Evolutionary conservation across 2,329 filamentous ascomycete genomes (phyloP).

Genomic region (Emericellopsis cladophorae): DNA sequence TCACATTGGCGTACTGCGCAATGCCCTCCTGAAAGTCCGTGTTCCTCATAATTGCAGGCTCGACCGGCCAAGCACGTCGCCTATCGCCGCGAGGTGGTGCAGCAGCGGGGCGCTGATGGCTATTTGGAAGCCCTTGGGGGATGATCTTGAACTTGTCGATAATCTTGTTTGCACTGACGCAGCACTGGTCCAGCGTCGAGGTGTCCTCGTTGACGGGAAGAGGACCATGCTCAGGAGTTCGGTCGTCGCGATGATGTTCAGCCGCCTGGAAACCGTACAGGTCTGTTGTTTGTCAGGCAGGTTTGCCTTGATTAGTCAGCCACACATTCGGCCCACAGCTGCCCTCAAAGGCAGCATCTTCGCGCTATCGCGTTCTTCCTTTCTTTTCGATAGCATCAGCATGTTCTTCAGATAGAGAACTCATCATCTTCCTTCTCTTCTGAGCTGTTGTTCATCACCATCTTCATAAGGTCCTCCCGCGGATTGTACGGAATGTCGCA

Average conservation of each 20-base stretch:
- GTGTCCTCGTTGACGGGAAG: constrained; percentile 9
- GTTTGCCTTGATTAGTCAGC: too few species aligned
- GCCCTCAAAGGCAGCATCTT: too few species aligned
- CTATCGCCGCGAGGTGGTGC: constrained; percentile 15
- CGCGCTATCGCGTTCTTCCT: too few species aligned
- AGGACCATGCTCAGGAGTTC: constrained; percentile 14
- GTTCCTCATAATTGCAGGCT: constrained; percentile 8
- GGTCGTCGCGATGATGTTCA: constrained; percentile 18
- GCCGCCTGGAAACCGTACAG: constrained; percentile 18
- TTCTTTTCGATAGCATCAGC: too few species aligned
- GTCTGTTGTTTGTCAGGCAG: too few species aligned
- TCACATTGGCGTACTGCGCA: background rate
- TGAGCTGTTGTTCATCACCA: too few species aligned
- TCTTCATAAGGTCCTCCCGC: too few species aligned
- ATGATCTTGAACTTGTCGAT: constrained; percentile 12
- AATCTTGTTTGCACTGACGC: constrained; percentile 11
- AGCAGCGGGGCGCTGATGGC: constrained; percentile 16
- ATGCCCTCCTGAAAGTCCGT: constrained; percentile 4
- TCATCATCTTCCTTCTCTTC: too few species aligned
- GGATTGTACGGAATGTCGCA: background rate
- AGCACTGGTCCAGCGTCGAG: constrained; percentile 11
- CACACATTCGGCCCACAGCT: too few species aligned
- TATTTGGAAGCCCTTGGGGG: constrained; percentile 11
- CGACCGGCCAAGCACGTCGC: constrained; percentile 12
- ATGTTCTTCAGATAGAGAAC: too few species aligned